These are phyloP conservation scores for Trichoderma harzianum DNA, from an alignment of 2,329 filamentous ascomycete species.

Conservation along the genomic window DNA sequence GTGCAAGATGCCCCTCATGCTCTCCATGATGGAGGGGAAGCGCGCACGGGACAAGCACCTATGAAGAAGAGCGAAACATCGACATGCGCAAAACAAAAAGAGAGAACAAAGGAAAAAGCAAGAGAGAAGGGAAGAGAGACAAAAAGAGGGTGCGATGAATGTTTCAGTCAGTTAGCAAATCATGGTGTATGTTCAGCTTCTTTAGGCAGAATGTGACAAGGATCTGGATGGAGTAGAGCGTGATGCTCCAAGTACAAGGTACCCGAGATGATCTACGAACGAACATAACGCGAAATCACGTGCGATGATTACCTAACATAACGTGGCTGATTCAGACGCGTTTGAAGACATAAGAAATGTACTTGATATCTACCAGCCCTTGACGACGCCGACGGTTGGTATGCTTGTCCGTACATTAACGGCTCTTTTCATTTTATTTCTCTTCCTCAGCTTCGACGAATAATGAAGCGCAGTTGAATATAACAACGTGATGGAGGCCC, in stretches of 20 bases:
- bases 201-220: neutral
- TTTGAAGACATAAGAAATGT: neutral
- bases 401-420: neutral
- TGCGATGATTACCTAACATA: neutral
- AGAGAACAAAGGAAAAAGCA: neutral
- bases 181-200: neutral
- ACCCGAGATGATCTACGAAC: neutral
- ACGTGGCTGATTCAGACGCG: neutral
- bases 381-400: neutral
- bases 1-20: constrained; percentile 43
- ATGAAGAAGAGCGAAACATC: neutral
- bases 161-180: neutral
- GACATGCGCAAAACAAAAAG: neutral
- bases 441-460: neutral
- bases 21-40: constrained; percentile 33
- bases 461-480: neutral
- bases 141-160: neutral
- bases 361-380: neutral
- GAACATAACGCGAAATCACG: neutral
- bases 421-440: neutral
- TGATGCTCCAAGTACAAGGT: neutral
- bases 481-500: neutral
- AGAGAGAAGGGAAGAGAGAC: neutral
- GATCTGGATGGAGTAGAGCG: neutral
- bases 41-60: constrained; percentile 2